phyloP scores from a whole-genome alignment of 139 green algal genomes.

The Pseudopediastrum boryanum region DNA sequence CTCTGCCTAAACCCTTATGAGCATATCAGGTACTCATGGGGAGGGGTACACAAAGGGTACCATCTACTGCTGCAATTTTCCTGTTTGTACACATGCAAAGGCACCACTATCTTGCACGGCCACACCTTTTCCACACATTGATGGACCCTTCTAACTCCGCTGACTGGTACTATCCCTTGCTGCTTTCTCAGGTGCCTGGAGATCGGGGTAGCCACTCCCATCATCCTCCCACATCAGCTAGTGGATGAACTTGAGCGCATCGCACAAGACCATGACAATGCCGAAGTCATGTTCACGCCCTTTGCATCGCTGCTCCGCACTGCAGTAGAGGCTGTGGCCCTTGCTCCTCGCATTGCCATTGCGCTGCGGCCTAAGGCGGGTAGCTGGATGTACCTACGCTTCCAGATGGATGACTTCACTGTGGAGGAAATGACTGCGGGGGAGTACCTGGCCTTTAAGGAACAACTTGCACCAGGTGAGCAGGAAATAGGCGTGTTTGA shows the following conservation, averaged over 20 bases:
- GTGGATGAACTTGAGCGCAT: conserved; percentile 29
- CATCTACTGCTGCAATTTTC: too few species aligned
- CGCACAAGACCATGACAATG: neutral
- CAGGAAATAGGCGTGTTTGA: neutral
- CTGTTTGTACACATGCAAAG: too few species aligned
- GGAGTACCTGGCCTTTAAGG: conserved; percentile 79
- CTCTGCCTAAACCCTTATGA: too few species aligned
- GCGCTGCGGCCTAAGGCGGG: conserved; percentile 23
- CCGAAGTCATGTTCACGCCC: conserved; percentile 10
- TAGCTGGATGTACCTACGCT: conserved; percentile 28
- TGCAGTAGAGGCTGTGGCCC: conserved; percentile 30
- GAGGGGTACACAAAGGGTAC: too few species aligned
- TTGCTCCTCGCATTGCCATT: conserved; percentile 20
- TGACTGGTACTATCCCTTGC: neutral
- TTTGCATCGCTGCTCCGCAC: conserved; percentile 28
- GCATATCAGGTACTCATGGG: too few species aligned
- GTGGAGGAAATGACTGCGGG: conserved; percentile 56
- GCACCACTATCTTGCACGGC: too few species aligned
- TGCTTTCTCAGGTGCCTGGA: conserved; percentile 15
- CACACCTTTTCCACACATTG: too few species aligned
- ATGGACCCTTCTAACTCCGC: neutral
- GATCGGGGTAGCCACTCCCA: conserved; percentile 7
- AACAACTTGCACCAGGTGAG: conserved; percentile 54
- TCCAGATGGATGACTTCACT: conserved; percentile 60
- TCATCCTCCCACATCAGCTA: conserved; percentile 35